phyloP scores from a whole-genome alignment of 2,329 filamentous ascomycete genomes.

The Ascochyta viciae-villosae region DNA sequence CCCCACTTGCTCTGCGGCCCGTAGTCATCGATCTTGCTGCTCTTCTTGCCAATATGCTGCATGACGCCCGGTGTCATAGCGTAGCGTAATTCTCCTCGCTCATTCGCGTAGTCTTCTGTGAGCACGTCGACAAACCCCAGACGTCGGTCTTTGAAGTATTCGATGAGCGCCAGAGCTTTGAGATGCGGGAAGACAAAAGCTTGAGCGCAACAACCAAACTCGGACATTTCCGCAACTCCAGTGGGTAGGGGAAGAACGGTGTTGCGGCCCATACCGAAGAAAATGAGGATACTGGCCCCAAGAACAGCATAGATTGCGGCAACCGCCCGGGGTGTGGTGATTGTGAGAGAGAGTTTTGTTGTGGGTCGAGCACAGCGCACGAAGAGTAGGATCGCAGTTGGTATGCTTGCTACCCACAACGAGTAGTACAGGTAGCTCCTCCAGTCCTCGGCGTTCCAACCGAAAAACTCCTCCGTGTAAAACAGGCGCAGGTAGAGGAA shows the following conservation, averaged over 20 bases:
- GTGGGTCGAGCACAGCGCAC: conserved; percentile 32
- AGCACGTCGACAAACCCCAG: conserved; percentile 51
- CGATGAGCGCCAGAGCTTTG: conserved; percentile 34
- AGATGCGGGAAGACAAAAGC: conserved; percentile 53
- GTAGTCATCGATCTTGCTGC: conserved; percentile 44
- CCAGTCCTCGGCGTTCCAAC: conserved; percentile 56
- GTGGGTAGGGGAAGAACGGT: conserved; percentile 47
- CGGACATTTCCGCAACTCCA: conserved; percentile 51
- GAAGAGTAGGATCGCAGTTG: conserved; percentile 34
- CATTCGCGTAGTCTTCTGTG: conserved; percentile 53
- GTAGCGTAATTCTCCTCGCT: conserved; percentile 49
- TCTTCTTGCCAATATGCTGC: conserved; percentile 55
- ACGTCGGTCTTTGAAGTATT: conserved; percentile 42
- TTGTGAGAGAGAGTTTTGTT: conserved; percentile 27
- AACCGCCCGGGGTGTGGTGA: conserved; percentile 30
- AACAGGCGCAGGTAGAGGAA: conserved; percentile 57
- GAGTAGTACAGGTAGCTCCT: conserved; percentile 47
- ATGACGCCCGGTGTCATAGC: conserved; percentile 53
- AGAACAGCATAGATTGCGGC: conserved; percentile 27
- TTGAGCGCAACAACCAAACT: conserved; percentile 55
- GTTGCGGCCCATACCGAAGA: conserved; percentile 52
- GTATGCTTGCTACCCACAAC: conserved; percentile 26
- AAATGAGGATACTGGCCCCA: conserved; percentile 36
- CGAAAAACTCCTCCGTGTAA: conserved; percentile 55
- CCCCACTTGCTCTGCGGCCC: conserved; percentile 37